Evolutionary conservation across 1,139 yeast species (phyloP), one percentile per base, ranked within the genome.

Genomic region (Yamadazyma taylorii): DNA sequence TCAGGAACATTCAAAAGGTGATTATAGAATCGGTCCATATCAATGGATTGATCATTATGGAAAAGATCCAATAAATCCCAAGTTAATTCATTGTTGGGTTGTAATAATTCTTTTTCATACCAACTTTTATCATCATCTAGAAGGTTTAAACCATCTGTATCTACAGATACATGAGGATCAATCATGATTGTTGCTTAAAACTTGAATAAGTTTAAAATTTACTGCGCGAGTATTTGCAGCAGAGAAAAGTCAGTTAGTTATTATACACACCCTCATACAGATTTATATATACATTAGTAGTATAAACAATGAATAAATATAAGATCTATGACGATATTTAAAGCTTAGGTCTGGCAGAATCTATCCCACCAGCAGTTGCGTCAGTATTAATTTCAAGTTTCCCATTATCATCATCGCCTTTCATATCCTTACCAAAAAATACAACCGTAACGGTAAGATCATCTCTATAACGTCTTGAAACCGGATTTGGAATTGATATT

Each of bases 381-480:
- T 58, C 69, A 22, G 65, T 55, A 48, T 81, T 80, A 41, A 78
- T 66, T 44, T 74, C 80, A 39, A 79, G 59, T 41, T 67, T 61
- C 0, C 85, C 85, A 22, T 52, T 55, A 31, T 70, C 76, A 42
- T 69, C 61, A 28, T 63, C 69, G 2, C 64, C 63, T 13, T 61
- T 66, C 7, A 62, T 58, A 34, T 69, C 76, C 21, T 77, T 73
- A 11, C 94, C 95, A 58, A 92, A 92, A 61, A 92, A 92, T 3
- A 90, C 89, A 17, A 92, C 98, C 3, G 97, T 89, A 8, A 90
- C 97, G 0, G 97, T 90, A 54, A 92, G 72, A 58, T 92, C 98
- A 64, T 92, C 98, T 60, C 98, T 79, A 62, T 90, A 92, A 35
- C 88, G 76, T 61, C 98, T 79, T 15, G 96, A 85, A 47, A 85